Percentiles rank a stretch among this genome's conserved stretches.
These are phyloP conservation scores for Psilocybe tampanensis DNA, from an alignment of 768 basidiomycete species.

Conservation along the genomic window DNA sequence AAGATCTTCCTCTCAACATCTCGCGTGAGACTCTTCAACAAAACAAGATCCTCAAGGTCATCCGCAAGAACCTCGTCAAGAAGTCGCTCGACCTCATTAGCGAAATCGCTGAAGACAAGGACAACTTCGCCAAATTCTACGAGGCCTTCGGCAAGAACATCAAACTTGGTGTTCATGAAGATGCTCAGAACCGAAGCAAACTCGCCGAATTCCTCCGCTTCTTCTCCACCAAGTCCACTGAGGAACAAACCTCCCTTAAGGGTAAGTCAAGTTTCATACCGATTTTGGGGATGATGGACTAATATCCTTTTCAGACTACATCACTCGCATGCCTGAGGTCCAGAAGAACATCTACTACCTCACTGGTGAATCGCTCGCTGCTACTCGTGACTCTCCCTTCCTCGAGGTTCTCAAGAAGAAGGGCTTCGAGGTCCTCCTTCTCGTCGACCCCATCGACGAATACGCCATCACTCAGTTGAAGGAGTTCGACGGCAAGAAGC, in stretches of 20 bases:
- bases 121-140: constrained; percentile 97
- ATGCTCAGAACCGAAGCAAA: constrained; percentile 98
- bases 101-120: constrained; percentile 99
- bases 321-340: constrained; percentile 98
- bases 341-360: constrained; percentile 99
- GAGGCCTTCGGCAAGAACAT: constrained; percentile 99
- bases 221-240: constrained; percentile 91
- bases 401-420: constrained; percentile 99
- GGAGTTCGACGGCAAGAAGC: constrained; percentile 98
- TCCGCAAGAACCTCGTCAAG: constrained; percentile 99
- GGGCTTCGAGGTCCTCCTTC: constrained; percentile 96
- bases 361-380: constrained; percentile 94
- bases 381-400: constrained; percentile 95
- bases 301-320: constrained; percentile 73
- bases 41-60: constrained; percentile 99
- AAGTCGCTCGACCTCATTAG: constrained; percentile 93
- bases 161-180: constrained; percentile 99
- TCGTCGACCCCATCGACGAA: constrained; percentile 99
- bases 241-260: constrained; percentile 93
- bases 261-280: constrained; percentile 45
- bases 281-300: not conserved
- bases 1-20: constrained; percentile 99
- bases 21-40: constrained; percentile 99
- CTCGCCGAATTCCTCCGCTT: constrained; percentile 99
- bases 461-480: constrained; percentile 98